Evolutionary conservation across 805 yeast species (phyloP).

Genomic region (Candida chilensis): DNA sequence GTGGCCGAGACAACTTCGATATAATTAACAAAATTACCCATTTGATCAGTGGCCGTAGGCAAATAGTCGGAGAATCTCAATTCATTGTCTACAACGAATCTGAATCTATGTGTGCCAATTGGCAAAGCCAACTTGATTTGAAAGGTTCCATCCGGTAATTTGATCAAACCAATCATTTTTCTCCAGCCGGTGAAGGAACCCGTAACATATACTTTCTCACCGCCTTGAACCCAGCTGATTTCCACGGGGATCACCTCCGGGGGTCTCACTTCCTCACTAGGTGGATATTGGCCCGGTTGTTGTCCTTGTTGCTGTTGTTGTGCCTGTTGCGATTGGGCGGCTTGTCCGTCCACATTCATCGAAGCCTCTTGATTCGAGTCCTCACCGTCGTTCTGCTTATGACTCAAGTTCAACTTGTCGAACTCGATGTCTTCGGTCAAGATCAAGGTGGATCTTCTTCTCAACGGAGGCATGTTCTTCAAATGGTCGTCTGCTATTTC

Average conservation of each 20-base stretch:
- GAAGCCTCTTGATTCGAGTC: constrained; percentile 8
- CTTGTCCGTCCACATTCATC: constrained; percentile 7
- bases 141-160: constrained; percentile 44
- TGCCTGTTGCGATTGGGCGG: constrained; percentile 2
- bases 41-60: constrained; percentile 96
- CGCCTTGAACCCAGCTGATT: constrained; percentile 94
- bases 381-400: constrained; percentile 15
- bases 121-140: constrained; percentile 71
- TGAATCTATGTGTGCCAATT: constrained; percentile 85
- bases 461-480: constrained; percentile 19
- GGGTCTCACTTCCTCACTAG: too few relatives aligned
- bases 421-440: constrained; percentile 59
- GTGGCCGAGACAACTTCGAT: constrained; percentile 76
- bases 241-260: constrained; percentile 42
- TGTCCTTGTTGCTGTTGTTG: constrained; percentile 2
- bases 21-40: constrained; percentile 93
- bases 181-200: constrained; percentile 99
- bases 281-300: constrained; percentile 4
- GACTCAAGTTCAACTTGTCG: constrained; percentile 35
- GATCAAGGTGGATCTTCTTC: constrained; percentile 65
- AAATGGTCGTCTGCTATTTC: too few relatives aligned
- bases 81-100: constrained; percentile 92
- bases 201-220: constrained; percentile 87
- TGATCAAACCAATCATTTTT: constrained; percentile 84
- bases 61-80: constrained; percentile 78